phyloP scores from a whole-genome alignment of 225 moss, liverwort and hornwort genomes.

The Straminergon stramineum region DNA sequence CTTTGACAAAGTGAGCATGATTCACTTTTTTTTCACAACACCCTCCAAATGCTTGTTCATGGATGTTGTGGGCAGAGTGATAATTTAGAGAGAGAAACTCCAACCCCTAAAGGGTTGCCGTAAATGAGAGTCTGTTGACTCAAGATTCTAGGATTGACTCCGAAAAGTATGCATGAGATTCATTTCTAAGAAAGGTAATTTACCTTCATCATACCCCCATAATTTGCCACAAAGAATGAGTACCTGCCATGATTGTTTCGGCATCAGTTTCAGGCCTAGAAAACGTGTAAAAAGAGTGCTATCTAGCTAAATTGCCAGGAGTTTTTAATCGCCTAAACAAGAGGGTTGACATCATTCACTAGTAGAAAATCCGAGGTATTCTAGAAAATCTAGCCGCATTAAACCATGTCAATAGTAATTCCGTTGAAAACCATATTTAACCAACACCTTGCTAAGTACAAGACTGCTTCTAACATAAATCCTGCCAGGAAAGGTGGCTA shows the following conservation, averaged over 20 bases:
- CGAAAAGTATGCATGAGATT: background rate
- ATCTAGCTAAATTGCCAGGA: background rate
- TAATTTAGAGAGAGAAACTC: background rate
- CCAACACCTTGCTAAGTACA: background rate
- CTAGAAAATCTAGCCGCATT: background rate
- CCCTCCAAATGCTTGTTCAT: background rate
- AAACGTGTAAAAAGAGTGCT: background rate
- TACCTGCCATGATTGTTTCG: slow-evolving; percentile 39
- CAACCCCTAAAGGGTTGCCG: background rate
- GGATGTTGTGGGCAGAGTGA: background rate
- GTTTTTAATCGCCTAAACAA: background rate
- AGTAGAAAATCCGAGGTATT: background rate
- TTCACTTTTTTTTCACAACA: background rate
- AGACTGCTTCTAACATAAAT: background rate
- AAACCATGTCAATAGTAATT: background rate
- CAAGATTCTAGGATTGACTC: background rate
- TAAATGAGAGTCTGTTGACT: background rate
- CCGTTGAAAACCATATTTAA: background rate
- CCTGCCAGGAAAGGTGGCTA: background rate
- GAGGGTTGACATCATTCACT: background rate
- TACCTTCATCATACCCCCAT: slow-evolving; percentile 94
- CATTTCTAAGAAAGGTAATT: background rate
- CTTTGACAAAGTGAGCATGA: background rate
- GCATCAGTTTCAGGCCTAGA: background rate
- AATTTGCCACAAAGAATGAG: slow-evolving; percentile 92